A percentile compares a stretch with the other conserved stretches of the same genome.
These are phyloP conservation scores for Linum tenue DNA, from an alignment of 345 rosid species.

Conservation along the genomic window DNA sequence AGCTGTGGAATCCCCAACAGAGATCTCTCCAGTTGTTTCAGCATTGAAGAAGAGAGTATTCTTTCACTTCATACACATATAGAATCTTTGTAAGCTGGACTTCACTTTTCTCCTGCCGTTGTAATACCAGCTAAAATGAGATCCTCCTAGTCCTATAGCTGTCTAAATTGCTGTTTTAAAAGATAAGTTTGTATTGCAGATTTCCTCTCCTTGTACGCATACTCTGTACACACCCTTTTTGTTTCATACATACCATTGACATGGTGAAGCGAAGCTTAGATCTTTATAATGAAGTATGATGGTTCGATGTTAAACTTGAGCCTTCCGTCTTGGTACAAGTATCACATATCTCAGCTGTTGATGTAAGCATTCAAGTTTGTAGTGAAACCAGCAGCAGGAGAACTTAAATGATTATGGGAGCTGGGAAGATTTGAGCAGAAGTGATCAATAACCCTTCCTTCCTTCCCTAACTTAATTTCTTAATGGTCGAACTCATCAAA, in stretches of 20 bases:
- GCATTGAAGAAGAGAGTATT: constrained; percentile 19
- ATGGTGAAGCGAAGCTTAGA: neutral
- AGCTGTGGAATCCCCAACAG: constrained; percentile 15
- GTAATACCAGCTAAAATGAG: neutral
- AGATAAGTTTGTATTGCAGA: neutral
- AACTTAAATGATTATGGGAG: no score
- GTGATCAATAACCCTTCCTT: no score
- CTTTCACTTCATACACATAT: constrained; percentile 13
- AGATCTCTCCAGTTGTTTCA: constrained; percentile 21
- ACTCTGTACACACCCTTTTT: no score
- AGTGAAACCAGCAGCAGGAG: no score
- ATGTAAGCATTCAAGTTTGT: no score
- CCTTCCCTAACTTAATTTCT: no score
- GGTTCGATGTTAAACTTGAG: neutral
- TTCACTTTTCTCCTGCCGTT: neutral
- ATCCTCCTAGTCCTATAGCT: neutral
- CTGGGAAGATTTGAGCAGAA: no score
- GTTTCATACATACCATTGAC: neutral
- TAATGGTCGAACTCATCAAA: neutral
- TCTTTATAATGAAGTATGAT: neutral
- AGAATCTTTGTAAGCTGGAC: constrained; percentile 16
- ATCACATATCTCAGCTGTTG: neutral
- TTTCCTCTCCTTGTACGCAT: neutral
- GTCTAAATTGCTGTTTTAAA: neutral
- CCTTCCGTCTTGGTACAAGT: neutral